Evolutionary conservation across 2,329 filamentous ascomycete species (phyloP).

Genomic region (Keithomyces neogunnii): DNA sequence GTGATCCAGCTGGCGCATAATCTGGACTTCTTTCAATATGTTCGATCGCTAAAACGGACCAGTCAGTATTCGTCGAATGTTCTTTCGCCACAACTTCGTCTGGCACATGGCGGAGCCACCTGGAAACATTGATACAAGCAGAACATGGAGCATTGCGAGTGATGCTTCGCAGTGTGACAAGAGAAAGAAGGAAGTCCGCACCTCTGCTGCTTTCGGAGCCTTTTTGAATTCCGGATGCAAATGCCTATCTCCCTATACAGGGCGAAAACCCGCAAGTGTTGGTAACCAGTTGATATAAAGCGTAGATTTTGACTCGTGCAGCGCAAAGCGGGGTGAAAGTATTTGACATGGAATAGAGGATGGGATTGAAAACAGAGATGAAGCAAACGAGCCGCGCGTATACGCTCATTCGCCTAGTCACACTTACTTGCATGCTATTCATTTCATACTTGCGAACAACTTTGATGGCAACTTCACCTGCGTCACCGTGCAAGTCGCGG

Average conservation of each 20-base stretch:
- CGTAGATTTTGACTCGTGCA: constrained; percentile 1
- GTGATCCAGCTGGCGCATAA: constrained; percentile 95
- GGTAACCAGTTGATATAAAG: constrained; percentile 33
- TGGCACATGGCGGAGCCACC: neutral
- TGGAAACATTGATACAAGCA: neutral
- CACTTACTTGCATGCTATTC: constrained; percentile 95
- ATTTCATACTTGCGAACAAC: constrained; percentile 98
- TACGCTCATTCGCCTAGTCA: constrained; percentile 9
- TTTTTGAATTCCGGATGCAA: constrained; percentile 96
- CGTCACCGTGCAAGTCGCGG: constrained; percentile 60
- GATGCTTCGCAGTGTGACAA: neutral
- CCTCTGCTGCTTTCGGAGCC: constrained; percentile 92
- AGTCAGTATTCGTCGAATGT: constrained; percentile 17
- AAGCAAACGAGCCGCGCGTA: constrained; percentile 12
- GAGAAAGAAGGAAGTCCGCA: constrained; percentile 42
- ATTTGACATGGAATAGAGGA: constrained; percentile 15
- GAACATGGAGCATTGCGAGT: neutral
- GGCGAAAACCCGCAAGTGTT: constrained; percentile 37
- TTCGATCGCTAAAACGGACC: constrained; percentile 68
- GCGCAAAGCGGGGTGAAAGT: neutral
- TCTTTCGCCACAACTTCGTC: neutral
- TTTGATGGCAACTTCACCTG: constrained; percentile 88
- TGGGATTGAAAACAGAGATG: constrained; percentile 12
- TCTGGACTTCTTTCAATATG: constrained; percentile 96
- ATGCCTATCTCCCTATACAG: constrained; percentile 73